These are phyloP conservation scores for Mucor lusitanicus DNA, from an alignment of 371 early-diverging fungal genomes.

Conservation along the genomic window DNA sequence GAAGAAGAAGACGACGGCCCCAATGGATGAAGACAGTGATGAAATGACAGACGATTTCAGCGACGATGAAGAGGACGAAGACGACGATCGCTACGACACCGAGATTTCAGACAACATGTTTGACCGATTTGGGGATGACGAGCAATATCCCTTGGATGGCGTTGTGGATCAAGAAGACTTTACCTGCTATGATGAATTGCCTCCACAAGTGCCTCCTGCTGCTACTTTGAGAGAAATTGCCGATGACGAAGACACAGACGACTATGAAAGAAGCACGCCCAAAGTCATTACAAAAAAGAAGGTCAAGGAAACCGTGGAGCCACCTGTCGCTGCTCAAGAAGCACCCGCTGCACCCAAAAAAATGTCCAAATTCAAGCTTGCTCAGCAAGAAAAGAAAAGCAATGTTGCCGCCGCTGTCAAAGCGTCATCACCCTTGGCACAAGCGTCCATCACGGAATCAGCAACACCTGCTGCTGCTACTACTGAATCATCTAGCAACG, in stretches of 20 bases:
- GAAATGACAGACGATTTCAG: conserved; percentile 40
- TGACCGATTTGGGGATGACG: conserved; percentile 58
- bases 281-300: conserved; percentile 17
- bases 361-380: conserved; percentile 24
- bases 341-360: conserved; percentile 7
- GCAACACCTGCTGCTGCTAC: neutral
- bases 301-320: neutral
- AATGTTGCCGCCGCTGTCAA: neutral
- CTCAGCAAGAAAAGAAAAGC: conserved; percentile 16
- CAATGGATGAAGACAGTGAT: conserved; percentile 33
- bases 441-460: neutral
- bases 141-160: conserved; percentile 55
- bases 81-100: conserved; percentile 53
- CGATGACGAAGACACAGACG: conserved; percentile 35
- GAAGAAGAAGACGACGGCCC: neutral
- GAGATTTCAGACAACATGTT: conserved; percentile 46
- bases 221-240: neutral
- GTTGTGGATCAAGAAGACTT: conserved; percentile 58
- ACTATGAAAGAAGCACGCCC: conserved; percentile 24
- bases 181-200: conserved; percentile 48
- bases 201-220: conserved; percentile 1
- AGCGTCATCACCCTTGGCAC: neutral
- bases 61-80: conserved; percentile 8
- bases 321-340: neutral
- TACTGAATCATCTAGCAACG: neutral